phyloP scores from a whole-genome alignment of 2,329 filamentous ascomycete species.

The Oidium heveae region DNA sequence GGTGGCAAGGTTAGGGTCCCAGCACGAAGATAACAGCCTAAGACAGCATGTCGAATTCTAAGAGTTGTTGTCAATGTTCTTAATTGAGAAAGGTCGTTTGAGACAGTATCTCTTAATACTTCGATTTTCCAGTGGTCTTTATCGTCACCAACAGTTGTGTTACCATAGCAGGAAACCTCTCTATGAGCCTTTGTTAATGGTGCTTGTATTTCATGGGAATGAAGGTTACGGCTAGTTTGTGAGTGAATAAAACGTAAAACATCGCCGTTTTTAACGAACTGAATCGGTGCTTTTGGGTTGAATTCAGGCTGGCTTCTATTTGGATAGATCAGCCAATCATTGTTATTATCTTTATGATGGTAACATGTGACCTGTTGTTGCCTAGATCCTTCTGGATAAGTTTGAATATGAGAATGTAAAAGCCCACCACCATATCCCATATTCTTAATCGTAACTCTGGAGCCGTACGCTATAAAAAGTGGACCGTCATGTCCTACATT shows the following conservation, averaged over 20 bases:
- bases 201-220: slow-evolving; percentile 76
- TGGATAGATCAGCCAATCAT: slow-evolving; percentile 98
- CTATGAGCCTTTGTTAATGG: slow-evolving; percentile 72
- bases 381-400: slow-evolving; percentile 72
- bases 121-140: slow-evolving; percentile 97
- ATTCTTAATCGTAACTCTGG: slow-evolving; percentile 83
- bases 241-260: slow-evolving; percentile 73
- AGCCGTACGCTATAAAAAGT: slow-evolving; percentile 73
- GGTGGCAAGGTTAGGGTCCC: slow-evolving; percentile 92
- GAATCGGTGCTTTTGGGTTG: slow-evolving; percentile 41
- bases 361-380: slow-evolving; percentile 99
- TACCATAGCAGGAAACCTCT: slow-evolving; percentile 91
- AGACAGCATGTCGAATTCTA: slow-evolving; percentile 54
- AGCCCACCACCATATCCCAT: slow-evolving; percentile 97
- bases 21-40: slow-evolving; percentile 84
- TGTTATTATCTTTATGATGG: slow-evolving; percentile 98
- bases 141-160: slow-evolving; percentile 79
- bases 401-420: slow-evolving; percentile 88
- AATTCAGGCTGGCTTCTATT: slow-evolving; percentile 57
- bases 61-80: slow-evolving; percentile 86
- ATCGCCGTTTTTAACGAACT: slow-evolving; percentile 53
- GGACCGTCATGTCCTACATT: slow-evolving; percentile 88
- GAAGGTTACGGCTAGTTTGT: slow-evolving; percentile 87
- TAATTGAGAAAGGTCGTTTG: slow-evolving; percentile 50
- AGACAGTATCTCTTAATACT: slow-evolving; percentile 68